Evolutionary conservation across 257 asterid genomes (phyloP), one percentile per base, ranked within the genome.

Genomic region (Lithospermum erythrorhizon): DNA sequence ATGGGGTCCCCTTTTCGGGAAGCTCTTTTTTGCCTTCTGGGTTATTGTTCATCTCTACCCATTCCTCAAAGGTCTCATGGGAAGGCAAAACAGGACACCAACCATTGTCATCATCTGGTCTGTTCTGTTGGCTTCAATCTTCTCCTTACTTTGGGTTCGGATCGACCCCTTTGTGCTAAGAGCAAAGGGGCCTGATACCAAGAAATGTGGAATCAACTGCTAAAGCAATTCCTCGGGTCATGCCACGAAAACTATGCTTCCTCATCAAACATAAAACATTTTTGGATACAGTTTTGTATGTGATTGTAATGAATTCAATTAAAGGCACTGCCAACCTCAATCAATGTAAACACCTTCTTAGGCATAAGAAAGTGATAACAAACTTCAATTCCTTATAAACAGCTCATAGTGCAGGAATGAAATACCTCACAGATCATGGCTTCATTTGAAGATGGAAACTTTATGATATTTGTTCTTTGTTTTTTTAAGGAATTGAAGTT

Each of bases 1-100:
- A 8, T 90, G 97, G 97, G 96, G 97, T 32, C 96, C 95, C 17
- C 62, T 90, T 21, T 90, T 90, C 27, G 97, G 97, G 24, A 90
- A 87, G 73, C 95, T 90, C 15, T 90, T 90, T 82, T 90, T 90
- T 29, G 83, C 97, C 32, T 84, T 90, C 58, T 87, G 97, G 97
- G 97, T 90, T 73, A 87, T 90, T 21, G 82, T 90, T 13, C 97
- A 90, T 78, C 81, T 90, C 57, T 90, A 90, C 59, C 97, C 97
- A 4, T 56, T 56, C 37, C 60, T 56, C 9, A 56, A 56, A 24
- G 60, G 60, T 56, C 60, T 56, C 20, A 56, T 56, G 60, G 60
- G 60, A 22, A 56, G 60, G 60, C 60, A 56, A 22, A 56, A 56
- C 60, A 56, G 60, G 60, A 56, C 60, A 22, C 60, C 60, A 8